These are phyloP conservation scores for Prosopis cineraria DNA, from an alignment of 306 rosid genomes.

Conservation along the genomic window DNA sequence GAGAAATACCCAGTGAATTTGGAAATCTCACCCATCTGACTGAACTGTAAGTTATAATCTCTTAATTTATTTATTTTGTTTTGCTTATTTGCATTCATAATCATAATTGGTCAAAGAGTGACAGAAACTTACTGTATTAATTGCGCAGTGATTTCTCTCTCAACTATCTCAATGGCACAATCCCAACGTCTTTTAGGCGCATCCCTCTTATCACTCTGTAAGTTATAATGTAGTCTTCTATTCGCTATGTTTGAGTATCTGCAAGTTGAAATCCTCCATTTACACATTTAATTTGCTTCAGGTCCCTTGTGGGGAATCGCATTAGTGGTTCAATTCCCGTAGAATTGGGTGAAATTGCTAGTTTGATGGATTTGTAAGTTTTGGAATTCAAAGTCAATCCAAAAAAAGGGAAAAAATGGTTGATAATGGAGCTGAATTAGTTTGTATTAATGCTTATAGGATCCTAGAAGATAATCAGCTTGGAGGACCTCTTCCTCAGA, in stretches of 20 bases:
- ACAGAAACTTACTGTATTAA: neutral
- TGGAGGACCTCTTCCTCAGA: constrained; percentile 60
- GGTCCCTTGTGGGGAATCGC: constrained; percentile 67
- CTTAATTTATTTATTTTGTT: neutral
- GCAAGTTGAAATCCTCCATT: too few relatives aligned
- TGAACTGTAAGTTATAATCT: constrained; percentile 52
- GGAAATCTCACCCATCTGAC: constrained; percentile 57
- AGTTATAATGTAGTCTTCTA: constrained; percentile 22
- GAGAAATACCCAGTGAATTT: constrained; percentile 60
- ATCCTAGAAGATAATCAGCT: constrained; percentile 61
- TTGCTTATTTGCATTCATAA: neutral
- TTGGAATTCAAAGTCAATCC: neutral
- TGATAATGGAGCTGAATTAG: constrained; percentile 20
- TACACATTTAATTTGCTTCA: too few relatives aligned
- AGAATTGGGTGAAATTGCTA: constrained; percentile 56
- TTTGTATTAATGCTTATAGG: constrained; percentile 43
- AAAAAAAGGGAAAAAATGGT: neutral
- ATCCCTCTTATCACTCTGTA: constrained; percentile 51
- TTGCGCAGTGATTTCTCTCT: constrained; percentile 64
- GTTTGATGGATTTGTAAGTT: constrained; percentile 63
- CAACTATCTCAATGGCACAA: constrained; percentile 61
- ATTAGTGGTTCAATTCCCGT: constrained; percentile 62
- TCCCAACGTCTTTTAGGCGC: constrained; percentile 49
- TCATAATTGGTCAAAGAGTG: constrained; percentile 6
- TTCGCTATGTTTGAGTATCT: too few relatives aligned